Conservation (phyloP, 768 basidiomycete species). For the Mycena epipterygia region DNA sequence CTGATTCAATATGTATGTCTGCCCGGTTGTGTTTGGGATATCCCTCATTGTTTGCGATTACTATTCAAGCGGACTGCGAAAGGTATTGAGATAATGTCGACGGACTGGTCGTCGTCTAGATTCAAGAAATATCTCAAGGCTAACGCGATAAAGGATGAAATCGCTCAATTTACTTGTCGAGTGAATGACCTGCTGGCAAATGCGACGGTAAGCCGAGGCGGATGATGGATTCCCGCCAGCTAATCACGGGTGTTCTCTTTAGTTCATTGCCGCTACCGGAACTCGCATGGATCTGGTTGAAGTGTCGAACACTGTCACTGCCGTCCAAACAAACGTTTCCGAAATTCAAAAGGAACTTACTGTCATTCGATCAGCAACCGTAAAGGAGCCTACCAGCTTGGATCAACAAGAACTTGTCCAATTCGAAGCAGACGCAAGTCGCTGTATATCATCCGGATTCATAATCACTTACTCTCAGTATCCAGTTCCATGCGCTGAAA, state of each 20-base stretch:
- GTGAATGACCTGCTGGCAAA: constrained; percentile 1
- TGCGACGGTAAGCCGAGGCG: not conserved
- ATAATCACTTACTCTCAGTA: not conserved
- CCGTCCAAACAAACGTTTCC: not conserved
- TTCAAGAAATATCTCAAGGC: constrained; percentile 18
- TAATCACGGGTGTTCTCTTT: not conserved
- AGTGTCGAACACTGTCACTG: not conserved
- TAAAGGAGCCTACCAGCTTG: not conserved
- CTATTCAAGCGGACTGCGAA: not conserved
- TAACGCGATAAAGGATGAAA: not conserved
- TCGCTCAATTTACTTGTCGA: not conserved
- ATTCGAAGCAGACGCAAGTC: constrained; percentile 4
- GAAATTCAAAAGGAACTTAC: not conserved
- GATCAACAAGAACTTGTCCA: not conserved
- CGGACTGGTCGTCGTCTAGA: constrained; percentile 8
- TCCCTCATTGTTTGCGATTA: not conserved
- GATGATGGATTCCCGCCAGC: not conserved
- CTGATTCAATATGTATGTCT: not conserved
- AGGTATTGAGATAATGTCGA: not conserved
- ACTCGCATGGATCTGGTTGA: constrained; percentile 5
- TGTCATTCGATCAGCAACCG: not conserved
- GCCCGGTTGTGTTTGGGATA: not conserved
- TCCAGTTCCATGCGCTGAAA: constrained; percentile 8
- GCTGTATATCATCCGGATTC: too few relatives aligned
- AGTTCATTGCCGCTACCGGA: constrained; percentile 7